Conservation (phyloP, 2,329 filamentous ascomycete genomes). For the Didymella pomorum region DNA sequence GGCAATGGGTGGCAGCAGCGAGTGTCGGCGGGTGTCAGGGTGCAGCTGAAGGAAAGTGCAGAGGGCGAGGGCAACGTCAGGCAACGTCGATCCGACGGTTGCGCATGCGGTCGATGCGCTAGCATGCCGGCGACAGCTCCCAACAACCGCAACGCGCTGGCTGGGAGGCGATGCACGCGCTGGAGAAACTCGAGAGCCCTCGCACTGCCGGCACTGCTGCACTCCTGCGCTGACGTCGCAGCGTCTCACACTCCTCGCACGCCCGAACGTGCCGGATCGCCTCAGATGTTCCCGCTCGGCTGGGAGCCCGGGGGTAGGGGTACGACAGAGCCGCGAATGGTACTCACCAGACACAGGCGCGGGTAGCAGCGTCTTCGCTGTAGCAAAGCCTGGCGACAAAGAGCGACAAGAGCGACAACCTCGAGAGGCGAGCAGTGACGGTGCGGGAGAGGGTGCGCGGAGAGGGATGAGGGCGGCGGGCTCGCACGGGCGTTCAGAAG, state of each 20-base stretch:
- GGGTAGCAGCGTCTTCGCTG: conserved; percentile 12
- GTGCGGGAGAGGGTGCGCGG: conserved; percentile 16
- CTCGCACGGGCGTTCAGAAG: conserved; percentile 28
- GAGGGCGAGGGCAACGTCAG: conserved; percentile 3
- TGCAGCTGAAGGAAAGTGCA: not conserved
- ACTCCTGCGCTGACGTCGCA: not conserved
- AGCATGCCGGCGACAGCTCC: conserved; percentile 12
- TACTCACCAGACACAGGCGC: conserved; percentile 22
- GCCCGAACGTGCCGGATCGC: conserved; percentile 9
- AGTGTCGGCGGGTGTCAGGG: not conserved
- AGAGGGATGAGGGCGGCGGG: conserved; percentile 10
- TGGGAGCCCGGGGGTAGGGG: conserved; percentile 4
- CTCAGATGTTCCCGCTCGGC: conserved; percentile 5
- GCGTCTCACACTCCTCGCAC: conserved; percentile 5
- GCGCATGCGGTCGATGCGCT: conserved; percentile 12
- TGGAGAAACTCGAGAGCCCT: no score
- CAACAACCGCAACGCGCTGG: conserved; percentile 3
- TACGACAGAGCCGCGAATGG: conserved; percentile 5
- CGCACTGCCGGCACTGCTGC: no score
- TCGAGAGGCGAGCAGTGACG: conserved; percentile 2
- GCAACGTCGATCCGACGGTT: conserved; percentile 9
- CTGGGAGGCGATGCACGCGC: not conserved
- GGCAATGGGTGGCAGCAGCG: not conserved
- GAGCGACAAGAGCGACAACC: conserved; percentile 8
- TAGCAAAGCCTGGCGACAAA: conserved; percentile 4